Base-by-base conservation (phyloP, 2,329 filamentous ascomycete genomes). In the Emydomyces testavorans region DNA sequence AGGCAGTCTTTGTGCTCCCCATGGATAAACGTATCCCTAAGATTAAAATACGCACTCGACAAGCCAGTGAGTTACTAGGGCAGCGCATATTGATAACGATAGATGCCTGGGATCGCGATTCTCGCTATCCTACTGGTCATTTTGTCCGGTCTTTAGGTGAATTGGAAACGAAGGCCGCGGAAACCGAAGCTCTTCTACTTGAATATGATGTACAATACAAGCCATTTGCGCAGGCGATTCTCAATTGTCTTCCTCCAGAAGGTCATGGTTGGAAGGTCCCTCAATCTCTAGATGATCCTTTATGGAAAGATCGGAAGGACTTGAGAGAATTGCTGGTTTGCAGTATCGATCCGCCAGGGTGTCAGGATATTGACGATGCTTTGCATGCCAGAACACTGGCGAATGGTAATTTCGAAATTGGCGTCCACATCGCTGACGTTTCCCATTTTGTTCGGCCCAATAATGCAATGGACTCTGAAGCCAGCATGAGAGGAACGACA, bases 1-100 rank as follows among this genome's bases (percentile, higher is more conserved):
- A 95, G 62, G 93, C 79, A 13, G 88, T 98, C 11, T 98, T 98
- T 66, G 75, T 98, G 15, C 80, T 96, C 41, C 89, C 92, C 3
- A 96, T 98, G 90, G 90, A 98, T 67, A 96, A 94, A 72, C 83
- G 87, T 59, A 85, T 98, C 18, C 92, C 92, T 2, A 98, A 96
- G 71, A 95, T 98, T 58, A 80, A 88, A 38, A 80, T 98, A 47
- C 82, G 89, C 43, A 96, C 92, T 8, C 78, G 92, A 44, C 92
- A 96, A 66, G 89, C 88, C 20, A 80, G 80, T 13, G 87, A 94
- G 59, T 76, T 98, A 3, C 67, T 95, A 23, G 92, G 92, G 4
- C 92, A 96, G 71, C 82, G 93, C 49, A 81, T 98, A 42, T 67
- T 98, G 8, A 86, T 95, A 35, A 89, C 88, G 0, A 93, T 98